Percentiles rank a stretch among this genome's conserved stretches.
phyloP scores from a whole-genome alignment of 2,329 filamentous ascomycete genomes.

The Westerdykella sp. region DNA sequence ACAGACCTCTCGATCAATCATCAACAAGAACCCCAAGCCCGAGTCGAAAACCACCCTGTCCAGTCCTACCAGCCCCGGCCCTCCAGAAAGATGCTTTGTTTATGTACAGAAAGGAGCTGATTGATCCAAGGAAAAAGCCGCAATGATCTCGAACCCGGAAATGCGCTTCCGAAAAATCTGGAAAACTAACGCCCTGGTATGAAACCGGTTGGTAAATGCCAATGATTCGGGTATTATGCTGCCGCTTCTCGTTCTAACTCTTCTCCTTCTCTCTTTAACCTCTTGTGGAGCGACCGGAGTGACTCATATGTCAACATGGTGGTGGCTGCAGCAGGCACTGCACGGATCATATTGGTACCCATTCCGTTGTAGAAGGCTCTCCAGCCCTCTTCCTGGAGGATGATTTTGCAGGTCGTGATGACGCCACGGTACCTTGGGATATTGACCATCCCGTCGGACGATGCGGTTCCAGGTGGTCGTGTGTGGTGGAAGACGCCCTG shows the following conservation, averaged over 20 bases:
- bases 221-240: slow-evolving; percentile 1
- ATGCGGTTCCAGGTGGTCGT: slow-evolving; percentile 41
- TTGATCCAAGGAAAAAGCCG: background rate
- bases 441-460: slow-evolving; percentile 54
- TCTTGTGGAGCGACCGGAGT: slow-evolving; percentile 48
- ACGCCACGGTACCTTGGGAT: slow-evolving; percentile 65
- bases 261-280: slow-evolving; percentile 49
- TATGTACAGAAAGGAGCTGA: slow-evolving; percentile 11
- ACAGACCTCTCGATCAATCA: too few relatives aligned
- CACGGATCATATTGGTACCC: slow-evolving; percentile 95
- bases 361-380: slow-evolving; percentile 94
- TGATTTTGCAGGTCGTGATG: slow-evolving; percentile 73
- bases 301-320: slow-evolving; percentile 98
- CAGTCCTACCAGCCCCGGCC: background rate
- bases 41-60: too few relatives aligned
- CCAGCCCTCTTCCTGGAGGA: slow-evolving; percentile 89
- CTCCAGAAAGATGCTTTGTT: slow-evolving; percentile 7
- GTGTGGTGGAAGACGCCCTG: slow-evolving; percentile 37
- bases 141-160: background rate
- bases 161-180: background rate
- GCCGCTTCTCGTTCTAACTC: slow-evolving; percentile 17
- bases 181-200: background rate
- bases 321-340: slow-evolving; percentile 89
- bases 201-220: background rate
- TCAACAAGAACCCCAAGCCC: too few relatives aligned